A percentile compares a stretch with the other conserved stretches of the same genome.
Conservation (phyloP, 148 eudicot species). For the Vaccinium darrowii region DNA sequence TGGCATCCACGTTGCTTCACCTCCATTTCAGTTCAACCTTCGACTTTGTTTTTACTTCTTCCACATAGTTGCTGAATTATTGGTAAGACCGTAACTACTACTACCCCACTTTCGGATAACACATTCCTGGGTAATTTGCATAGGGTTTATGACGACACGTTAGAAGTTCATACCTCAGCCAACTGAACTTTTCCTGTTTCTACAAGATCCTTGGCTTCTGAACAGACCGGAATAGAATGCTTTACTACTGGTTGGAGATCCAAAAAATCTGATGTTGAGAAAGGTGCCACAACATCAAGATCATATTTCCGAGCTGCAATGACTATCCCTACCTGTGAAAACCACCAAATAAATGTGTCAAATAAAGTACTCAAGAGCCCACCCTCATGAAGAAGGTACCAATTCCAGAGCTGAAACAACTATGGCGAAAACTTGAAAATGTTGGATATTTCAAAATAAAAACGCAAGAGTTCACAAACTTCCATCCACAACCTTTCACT, state of each 20-base stretch:
- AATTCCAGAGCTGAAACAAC: not conserved
- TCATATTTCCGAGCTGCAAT: slow-evolving; percentile 86
- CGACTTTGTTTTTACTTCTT: not conserved
- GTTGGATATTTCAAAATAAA: not conserved
- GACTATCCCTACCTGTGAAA: slow-evolving; percentile 69
- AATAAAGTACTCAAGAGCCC: not conserved
- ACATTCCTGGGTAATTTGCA: not conserved
- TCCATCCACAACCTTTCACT: not conserved
- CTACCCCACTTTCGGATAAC: not conserved
- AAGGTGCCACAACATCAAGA: slow-evolving; percentile 63
- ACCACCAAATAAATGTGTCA: slow-evolving; percentile 14
- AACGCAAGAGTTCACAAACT: not conserved
- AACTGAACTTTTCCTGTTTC: slow-evolving; percentile 91
- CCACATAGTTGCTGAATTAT: not conserved
- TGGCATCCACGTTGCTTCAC: not conserved
- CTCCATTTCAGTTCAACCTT: not conserved
- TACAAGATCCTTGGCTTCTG: slow-evolving; percentile 93
- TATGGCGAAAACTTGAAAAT: not conserved
- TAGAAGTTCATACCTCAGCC: slow-evolving; percentile 65
- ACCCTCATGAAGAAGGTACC: not conserved
- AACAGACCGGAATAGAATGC: slow-evolving; percentile 86
- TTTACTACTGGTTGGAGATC: slow-evolving; percentile 87
- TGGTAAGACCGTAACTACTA: too few relatives aligned
- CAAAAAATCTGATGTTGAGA: slow-evolving; percentile 75
- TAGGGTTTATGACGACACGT: not conserved